phyloP scores from a whole-genome alignment of 2,329 filamentous ascomycete species.

The Aspergillus viridinutans region DNA sequence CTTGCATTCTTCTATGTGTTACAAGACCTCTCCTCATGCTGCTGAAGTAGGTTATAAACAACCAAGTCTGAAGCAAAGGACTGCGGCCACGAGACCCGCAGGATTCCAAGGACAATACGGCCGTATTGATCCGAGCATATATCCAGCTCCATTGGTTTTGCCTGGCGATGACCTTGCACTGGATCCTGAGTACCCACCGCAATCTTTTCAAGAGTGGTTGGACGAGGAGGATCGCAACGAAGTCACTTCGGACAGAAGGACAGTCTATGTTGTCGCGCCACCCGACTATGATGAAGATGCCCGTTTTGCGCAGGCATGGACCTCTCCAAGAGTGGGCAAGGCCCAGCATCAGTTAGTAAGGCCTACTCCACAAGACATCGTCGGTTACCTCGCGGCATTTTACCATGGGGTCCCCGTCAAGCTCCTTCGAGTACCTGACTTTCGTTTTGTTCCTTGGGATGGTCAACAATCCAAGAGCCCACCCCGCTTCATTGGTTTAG shows the following conservation, averaged over 20 bases:
- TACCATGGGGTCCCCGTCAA: conserved; percentile 55
- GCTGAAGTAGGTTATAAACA: conserved; percentile 30
- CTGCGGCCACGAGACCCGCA: conserved; percentile 15
- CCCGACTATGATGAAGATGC: conserved; percentile 41
- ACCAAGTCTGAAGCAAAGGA: conserved; percentile 19
- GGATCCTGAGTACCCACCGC: conserved; percentile 50
- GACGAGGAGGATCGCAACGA: conserved; percentile 46
- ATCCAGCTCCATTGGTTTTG: conserved; percentile 57
- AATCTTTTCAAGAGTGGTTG: conserved; percentile 53
- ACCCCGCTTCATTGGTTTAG: conserved; percentile 46
- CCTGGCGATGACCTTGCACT: conserved; percentile 56
- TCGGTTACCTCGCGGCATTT: conserved; percentile 46
- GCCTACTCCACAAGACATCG: conserved; percentile 28
- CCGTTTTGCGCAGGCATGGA: conserved; percentile 44
- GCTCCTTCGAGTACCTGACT: conserved; percentile 28
- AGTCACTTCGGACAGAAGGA: conserved; percentile 43
- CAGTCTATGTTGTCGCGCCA: conserved; percentile 52
- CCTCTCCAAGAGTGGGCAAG: conserved; percentile 18
- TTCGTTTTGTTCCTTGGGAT: conserved; percentile 51
- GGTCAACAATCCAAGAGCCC: conserved; percentile 7
- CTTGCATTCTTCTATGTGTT: conserved; percentile 6
- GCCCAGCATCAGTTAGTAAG: not conserved
- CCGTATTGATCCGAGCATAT: conserved; percentile 29
- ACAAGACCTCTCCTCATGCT: conserved; percentile 31
- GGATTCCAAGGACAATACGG: not conserved